phyloP scores from a whole-genome alignment of 2,329 filamentous ascomycete species.

The Fusarium sp. region DNA sequence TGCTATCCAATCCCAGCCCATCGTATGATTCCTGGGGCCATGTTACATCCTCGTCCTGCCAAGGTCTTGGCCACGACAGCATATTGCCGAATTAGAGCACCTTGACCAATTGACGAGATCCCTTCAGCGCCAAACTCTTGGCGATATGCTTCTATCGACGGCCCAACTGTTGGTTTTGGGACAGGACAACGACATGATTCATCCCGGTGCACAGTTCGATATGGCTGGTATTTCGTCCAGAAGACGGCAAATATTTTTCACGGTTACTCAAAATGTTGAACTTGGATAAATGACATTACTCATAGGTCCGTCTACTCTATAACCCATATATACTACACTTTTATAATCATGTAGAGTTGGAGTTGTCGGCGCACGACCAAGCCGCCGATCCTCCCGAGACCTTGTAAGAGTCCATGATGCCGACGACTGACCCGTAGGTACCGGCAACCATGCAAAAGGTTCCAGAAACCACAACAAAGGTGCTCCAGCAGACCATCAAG shows the following conservation, averaged over 20 bases:
- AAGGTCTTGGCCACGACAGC: constrained; percentile 15
- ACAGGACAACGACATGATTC: neutral
- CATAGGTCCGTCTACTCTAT: neutral
- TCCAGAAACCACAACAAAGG: constrained; percentile 16
- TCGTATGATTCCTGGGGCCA: neutral
- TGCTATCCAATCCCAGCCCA: neutral
- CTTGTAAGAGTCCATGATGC: neutral
- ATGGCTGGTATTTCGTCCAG: neutral
- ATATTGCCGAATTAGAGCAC: constrained; percentile 2
- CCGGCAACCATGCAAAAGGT: constrained; percentile 25
- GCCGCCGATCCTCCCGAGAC: neutral
- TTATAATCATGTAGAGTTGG: neutral
- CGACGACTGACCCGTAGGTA: constrained; percentile 23
- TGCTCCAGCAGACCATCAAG: constrained; percentile 12
- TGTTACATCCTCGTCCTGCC: neutral
- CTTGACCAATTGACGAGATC: neutral
- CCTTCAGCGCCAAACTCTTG: neutral
- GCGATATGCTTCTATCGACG: neutral
- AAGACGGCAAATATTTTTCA: neutral
- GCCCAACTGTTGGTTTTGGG: neutral
- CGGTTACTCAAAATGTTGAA: neutral
- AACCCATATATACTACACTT: neutral
- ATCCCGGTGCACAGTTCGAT: neutral
- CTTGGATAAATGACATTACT: neutral
- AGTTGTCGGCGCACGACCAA: constrained; percentile 27